Conservation (phyloP, 495 filamentous ascomycete genomes). For the Xylaria flabelliformis region DNA sequence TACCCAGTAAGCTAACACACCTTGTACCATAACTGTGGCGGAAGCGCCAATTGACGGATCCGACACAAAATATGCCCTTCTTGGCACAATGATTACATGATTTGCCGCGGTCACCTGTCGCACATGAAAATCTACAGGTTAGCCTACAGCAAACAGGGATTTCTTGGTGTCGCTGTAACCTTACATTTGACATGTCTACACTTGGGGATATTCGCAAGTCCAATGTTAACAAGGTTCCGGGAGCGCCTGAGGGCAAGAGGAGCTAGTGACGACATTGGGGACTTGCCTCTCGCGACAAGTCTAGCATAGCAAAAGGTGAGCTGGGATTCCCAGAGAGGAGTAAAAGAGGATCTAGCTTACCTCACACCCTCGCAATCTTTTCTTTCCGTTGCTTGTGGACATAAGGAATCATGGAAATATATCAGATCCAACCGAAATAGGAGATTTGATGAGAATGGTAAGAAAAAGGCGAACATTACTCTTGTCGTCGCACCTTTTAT, state of each 20-base stretch:
- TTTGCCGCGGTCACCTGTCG: not conserved
- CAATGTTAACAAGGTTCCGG: not conserved
- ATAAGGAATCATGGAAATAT: not conserved
- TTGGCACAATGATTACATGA: not conserved
- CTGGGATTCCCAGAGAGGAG: not conserved
- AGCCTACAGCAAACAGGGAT: not conserved
- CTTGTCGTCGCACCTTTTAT: constrained; percentile 2
- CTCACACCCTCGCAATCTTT: constrained; percentile 3
- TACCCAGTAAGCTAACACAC: not conserved
- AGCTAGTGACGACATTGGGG: not conserved
- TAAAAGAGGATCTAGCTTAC: not conserved
- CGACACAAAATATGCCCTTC: not conserved
- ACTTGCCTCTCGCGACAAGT: constrained; percentile 1
- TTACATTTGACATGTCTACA: constrained; percentile 4
- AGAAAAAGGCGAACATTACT: not conserved
- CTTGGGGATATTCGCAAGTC: not conserved
- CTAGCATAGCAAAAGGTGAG: not conserved
- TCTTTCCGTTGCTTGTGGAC: not conserved
- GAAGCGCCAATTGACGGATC: not conserved
- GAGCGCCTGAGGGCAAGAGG: not conserved
- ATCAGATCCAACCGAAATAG: not conserved
- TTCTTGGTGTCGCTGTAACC: not conserved
- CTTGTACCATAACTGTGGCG: constrained; percentile 7
- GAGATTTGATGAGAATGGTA: not conserved
- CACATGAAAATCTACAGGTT: not conserved